phyloP scores from a whole-genome alignment of 371 early-diverging fungal species.

The Circinella umbellata region DNA sequence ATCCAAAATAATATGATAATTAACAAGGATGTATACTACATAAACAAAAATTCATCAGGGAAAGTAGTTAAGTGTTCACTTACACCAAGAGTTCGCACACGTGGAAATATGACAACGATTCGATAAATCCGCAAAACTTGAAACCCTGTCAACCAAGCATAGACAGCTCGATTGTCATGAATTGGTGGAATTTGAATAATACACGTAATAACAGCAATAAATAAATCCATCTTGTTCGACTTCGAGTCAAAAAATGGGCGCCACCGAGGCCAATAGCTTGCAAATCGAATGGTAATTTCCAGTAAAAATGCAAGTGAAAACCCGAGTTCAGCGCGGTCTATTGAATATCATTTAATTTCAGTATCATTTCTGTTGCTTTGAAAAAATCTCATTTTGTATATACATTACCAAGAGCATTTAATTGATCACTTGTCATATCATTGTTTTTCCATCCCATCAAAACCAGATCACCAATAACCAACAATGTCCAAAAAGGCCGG shows the following conservation, averaged over 20 bases:
- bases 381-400: neutral
- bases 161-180: conserved; percentile 36
- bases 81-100: conserved; percentile 60
- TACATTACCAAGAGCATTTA: conserved; percentile 36
- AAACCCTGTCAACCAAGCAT: conserved; percentile 68
- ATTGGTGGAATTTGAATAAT: conserved; percentile 61
- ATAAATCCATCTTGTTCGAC: conserved; percentile 55
- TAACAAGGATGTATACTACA: neutral
- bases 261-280: conserved; percentile 38
- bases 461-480: conserved; percentile 56
- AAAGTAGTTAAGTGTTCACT: conserved; percentile 2
- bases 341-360: too few species aligned
- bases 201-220: conserved; percentile 57
- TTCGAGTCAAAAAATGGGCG: conserved; percentile 51
- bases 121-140: conserved; percentile 67
- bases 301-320: conserved; percentile 61
- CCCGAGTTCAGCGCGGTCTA: conserved; percentile 50
- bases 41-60: neutral
- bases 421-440: conserved; percentile 32
- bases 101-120: conserved; percentile 60
- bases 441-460: conserved; percentile 60
- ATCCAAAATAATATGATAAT: neutral
- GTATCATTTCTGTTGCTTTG: neutral
- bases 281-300: conserved; percentile 58
- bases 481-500: conserved; percentile 54